Evolutionary conservation across 2,329 filamentous ascomycete genomes (phyloP), one percentile per base, ranked within the genome.

Genomic region (Davidsoniella virescens): DNA sequence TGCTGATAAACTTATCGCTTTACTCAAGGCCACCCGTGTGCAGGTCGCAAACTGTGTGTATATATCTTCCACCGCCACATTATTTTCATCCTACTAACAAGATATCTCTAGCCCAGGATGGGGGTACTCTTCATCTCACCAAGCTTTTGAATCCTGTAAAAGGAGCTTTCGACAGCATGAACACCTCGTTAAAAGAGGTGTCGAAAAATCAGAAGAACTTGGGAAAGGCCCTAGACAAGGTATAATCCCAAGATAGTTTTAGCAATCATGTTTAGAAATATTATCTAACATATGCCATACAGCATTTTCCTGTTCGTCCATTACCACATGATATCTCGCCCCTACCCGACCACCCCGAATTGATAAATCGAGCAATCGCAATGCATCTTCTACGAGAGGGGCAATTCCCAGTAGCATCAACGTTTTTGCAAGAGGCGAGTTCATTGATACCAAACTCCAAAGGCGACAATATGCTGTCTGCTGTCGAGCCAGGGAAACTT

Each of bases 331-430:
- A 87, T 33, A 78, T 95, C 63, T 80, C 78, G 1, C 75, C 80
- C 17, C 43, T 49, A 17, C 49, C 52, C 29, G 38, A 54, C 25
- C 80, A 93, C 56, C 75, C 83, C 3, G 70, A 74, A 14, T 72
- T 95, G 10, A 86, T 96, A 61, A 93, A 95, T 65, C 79, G 88
- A 51, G 90, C 92, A 5, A 93, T 98, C 58, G 85, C 85, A 8
- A 95, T 96, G 87, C 92, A 98, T 61, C 75, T 98, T 18, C 74
- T 98, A 38, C 84, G 92, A 39, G 90, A 96, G 66, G 92, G 92
- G 45, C 84, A 94, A 61, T 98, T 98, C 64, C 74, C 73, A 18
- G 88, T 94, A 2, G 90, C 90, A 10, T 79, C 81, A 14, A 87
- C 81, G 1, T 95, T 98, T 58, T 76, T 94, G 45, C 69, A 74